These are phyloP conservation scores for Gremmenia infestans DNA, from an alignment of 2,329 filamentous ascomycete genomes.

Conservation along the genomic window DNA sequence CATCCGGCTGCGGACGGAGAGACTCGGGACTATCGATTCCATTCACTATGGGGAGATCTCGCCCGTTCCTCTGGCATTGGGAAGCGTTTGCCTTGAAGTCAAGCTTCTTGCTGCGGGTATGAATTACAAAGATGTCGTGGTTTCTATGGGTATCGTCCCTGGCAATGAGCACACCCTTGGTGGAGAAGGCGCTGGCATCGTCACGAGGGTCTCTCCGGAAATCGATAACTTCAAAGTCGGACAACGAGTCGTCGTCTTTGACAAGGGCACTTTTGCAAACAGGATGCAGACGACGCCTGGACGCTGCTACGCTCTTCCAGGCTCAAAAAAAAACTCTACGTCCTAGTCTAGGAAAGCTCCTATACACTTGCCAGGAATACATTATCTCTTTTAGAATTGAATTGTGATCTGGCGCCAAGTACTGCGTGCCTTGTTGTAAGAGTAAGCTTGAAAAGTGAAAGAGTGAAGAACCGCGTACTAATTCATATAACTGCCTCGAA, in stretches of 20 bases:
- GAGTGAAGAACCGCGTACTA: no score
- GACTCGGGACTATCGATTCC: slow-evolving; percentile 7
- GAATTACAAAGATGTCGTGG: slow-evolving; percentile 18
- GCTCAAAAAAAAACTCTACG: no score
- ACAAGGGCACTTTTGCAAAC: neutral
- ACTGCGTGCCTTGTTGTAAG: no score
- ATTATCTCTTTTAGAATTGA: no score
- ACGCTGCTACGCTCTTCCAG: slow-evolving; percentile 11
- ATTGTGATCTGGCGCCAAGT: no score
- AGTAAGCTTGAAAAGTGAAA: no score
- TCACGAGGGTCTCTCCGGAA: slow-evolving; percentile 20
- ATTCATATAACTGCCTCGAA: no score
- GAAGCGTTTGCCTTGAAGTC: slow-evolving; percentile 9
- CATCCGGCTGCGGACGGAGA: slow-evolving; percentile 4
- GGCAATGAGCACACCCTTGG: slow-evolving; percentile 16
- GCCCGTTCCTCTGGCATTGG: neutral
- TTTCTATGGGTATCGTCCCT: slow-evolving; percentile 18
- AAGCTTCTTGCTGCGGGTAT: slow-evolving; percentile 22
- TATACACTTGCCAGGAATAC: no score
- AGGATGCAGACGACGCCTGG: slow-evolving; percentile 27
- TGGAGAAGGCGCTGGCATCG: slow-evolving; percentile 23
- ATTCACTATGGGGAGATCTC: slow-evolving; percentile 9
- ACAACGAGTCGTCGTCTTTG: slow-evolving; percentile 17
- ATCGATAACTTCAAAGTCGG: slow-evolving; percentile 18
- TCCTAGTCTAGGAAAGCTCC: no score